phyloP scores from a whole-genome alignment of 192 early-diverging fungal genomes.

The Coemansia sp. region DNA sequence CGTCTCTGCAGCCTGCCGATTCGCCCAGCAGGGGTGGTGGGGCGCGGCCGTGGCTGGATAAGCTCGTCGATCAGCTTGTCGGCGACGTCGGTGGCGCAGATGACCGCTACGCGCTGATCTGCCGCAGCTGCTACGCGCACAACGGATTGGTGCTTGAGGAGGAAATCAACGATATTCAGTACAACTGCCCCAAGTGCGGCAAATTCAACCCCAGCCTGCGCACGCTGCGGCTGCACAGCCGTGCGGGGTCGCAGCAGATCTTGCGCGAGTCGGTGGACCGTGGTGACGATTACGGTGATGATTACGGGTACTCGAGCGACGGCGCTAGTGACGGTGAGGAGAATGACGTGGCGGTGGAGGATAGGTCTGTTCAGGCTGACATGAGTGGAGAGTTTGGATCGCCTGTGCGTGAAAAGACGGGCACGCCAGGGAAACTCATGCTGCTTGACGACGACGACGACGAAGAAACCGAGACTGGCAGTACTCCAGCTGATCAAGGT shows the following conservation, averaged over 20 bases:
- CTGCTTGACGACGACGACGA: background rate
- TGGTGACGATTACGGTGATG: background rate
- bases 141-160: conserved; percentile 88
- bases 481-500: background rate
- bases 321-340: background rate
- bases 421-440: background rate
- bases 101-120: conserved; percentile 92
- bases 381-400: conserved; percentile 7
- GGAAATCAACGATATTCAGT: conserved; percentile 69
- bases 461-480: background rate
- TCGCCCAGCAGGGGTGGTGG: background rate
- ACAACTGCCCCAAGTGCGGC: conserved; percentile 52
- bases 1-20: conserved; percentile 12
- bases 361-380: conserved; percentile 7
- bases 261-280: background rate
- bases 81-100: conserved; percentile 83
- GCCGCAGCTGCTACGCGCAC: conserved; percentile 84
- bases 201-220: conserved; percentile 47
- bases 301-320: conserved; percentile 2
- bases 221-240: conserved; percentile 14
- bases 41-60: conserved; percentile 79
- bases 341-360: conserved; percentile 3
- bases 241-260: conserved; percentile 10
- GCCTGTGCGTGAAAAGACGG: background rate
- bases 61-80: conserved; percentile 86